Evolutionary conservation across 495 filamentous ascomycete species (phyloP).

Genomic region (Penicillium angulare): DNA sequence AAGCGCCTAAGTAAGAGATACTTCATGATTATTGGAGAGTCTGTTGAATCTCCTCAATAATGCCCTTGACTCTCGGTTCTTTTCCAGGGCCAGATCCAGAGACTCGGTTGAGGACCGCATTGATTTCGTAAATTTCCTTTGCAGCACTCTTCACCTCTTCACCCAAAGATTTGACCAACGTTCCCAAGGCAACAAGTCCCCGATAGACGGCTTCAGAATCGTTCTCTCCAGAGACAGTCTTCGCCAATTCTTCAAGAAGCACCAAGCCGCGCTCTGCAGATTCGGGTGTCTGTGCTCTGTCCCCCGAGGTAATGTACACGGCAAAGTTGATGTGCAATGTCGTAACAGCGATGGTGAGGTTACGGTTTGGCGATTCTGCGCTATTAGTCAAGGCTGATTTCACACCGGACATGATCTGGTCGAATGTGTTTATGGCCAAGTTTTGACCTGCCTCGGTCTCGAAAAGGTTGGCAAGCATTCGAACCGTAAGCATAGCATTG

Average conservation of each 20-base stretch:
- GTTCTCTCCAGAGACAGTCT: constrained; percentile 58
- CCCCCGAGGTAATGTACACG: constrained; percentile 53
- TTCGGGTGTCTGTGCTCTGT: constrained; percentile 31
- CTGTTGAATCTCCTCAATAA: constrained; percentile 45
- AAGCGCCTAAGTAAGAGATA: neutral
- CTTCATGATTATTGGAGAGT: constrained; percentile 21
- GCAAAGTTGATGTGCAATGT: constrained; percentile 87
- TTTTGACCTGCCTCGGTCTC: constrained; percentile 66
- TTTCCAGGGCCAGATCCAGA: constrained; percentile 38
- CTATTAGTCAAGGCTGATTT: constrained; percentile 44
- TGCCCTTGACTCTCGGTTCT: constrained; percentile 50
- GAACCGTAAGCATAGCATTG: constrained; percentile 81
- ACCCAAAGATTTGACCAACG: constrained; percentile 50
- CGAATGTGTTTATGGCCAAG: constrained; percentile 58
- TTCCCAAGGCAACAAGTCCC: constrained; percentile 79
- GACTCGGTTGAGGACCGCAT: constrained; percentile 33
- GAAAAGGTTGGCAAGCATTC: constrained; percentile 86
- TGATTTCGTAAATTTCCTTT: constrained; percentile 47
- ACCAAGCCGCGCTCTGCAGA: constrained; percentile 57
- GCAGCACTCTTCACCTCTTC: constrained; percentile 50
- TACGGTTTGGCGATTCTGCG: constrained; percentile 62
- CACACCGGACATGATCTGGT: constrained; percentile 52
- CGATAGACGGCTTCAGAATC: constrained; percentile 85
- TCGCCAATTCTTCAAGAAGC: constrained; percentile 61
- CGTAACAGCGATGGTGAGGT: constrained; percentile 75